phyloP scores from a whole-genome alignment of 169 alveolate species.

The Eimeria maxima region DNA sequence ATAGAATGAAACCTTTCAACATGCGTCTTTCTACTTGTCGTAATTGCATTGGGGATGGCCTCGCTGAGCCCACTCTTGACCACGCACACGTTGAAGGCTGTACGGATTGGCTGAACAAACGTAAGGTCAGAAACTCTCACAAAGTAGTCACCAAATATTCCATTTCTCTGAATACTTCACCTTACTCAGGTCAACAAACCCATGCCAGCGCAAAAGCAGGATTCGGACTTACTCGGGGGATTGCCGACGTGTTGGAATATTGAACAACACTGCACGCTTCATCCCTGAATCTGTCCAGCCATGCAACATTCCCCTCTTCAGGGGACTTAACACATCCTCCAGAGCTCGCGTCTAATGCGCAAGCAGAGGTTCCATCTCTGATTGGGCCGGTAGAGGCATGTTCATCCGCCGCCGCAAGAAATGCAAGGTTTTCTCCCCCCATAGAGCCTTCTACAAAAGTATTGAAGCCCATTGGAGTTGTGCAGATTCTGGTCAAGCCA shows the following conservation, averaged over 20 bases:
- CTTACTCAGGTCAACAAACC: background rate
- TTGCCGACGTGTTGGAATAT: conserved; percentile 53
- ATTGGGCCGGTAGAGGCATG: background rate
- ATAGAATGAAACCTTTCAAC: background rate
- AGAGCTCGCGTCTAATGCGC: conserved; percentile 9
- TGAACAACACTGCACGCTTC: conserved; percentile 32
- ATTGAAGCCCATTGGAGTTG: conserved; percentile 1
- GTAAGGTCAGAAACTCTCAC: background rate
- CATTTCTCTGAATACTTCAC: background rate
- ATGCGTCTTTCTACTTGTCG: background rate
- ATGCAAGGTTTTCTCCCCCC: conserved; percentile 2
- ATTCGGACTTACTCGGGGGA: conserved; percentile 47
- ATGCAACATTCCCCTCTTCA: conserved; percentile 3
- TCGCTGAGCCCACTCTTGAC: conserved; percentile 69
- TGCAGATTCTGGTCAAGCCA: conserved; percentile 4
- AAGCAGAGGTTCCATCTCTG: background rate
- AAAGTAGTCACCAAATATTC: background rate
- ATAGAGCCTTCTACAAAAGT: background rate
- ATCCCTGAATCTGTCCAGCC: conserved; percentile 56
- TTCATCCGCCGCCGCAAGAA: conserved; percentile 54
- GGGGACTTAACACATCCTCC: conserved; percentile 23
- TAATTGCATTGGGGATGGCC: conserved; percentile 64
- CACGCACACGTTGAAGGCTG: conserved; percentile 77
- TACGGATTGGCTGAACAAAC: conserved; percentile 34
- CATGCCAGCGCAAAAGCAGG: background rate